Base-by-base conservation (phyloP, 768 basidiomycete genomes). In the Rhodotorula kratochvilovae region DNA sequence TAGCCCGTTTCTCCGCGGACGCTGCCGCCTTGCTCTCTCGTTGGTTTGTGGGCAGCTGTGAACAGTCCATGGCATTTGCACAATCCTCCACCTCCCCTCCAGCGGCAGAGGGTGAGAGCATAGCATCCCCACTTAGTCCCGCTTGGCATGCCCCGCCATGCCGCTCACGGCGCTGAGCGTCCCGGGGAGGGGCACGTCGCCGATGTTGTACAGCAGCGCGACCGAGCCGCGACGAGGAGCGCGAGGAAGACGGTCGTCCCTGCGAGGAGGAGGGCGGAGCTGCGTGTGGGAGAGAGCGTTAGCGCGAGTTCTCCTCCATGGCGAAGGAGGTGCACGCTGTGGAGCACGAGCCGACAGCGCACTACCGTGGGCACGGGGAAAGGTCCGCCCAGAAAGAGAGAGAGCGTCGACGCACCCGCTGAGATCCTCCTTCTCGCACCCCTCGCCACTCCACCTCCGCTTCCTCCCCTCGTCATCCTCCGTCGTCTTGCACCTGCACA, bases 381-480 rank as follows among this genome's bases (percentile, higher is more conserved):
- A n/a, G n/a, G n/a, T n/a, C n/a, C n/a, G n/a, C n/a, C n/a, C 33
- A 27, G 33, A 35, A 17, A 31, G 36, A 42, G 16, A 6, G 25
- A 33, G 31, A 23, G n/a, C n/a, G 2, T 33, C 42, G 39, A 67
- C 69, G 42, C 51, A 75, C 74, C 43, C 35, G 46, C 60, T 63
- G 35, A 70, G 33, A 48, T 76, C 75, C n/a, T 58, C 63, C 62
- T 76, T 76, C 66, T 76, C 75, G 57, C 75, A 76, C 16, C 71
- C 72, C 64, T 76, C 42, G 5, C 75, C 75, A 7, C 48, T 57
- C 71, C 72, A 76, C 23, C 51, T 46, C 61, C 54, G 67, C 65
- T 50, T 69, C 62, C 53, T 60, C 36, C 66, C 71, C 27, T 59
- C 61, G 11, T 56, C 56, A 21, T 75, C 74, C 7, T 27, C 29